These are phyloP conservation scores for Breynia disticha DNA, from an alignment of 441 rosid species.

Conservation along the genomic window DNA sequence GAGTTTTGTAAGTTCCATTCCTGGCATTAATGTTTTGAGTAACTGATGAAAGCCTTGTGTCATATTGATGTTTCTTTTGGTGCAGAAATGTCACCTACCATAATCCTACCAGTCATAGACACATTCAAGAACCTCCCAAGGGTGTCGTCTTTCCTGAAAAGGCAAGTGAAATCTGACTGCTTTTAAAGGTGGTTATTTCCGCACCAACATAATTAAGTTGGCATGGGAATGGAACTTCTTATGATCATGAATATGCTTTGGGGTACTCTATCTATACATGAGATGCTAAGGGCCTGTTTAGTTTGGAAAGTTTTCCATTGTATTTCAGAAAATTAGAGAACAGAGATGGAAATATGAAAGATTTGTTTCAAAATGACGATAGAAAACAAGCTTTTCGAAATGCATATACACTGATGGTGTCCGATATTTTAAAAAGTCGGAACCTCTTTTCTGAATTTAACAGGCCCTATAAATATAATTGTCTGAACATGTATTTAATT, in stretches of 20 bases:
- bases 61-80: slow-evolving; percentile 9
- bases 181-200: background rate
- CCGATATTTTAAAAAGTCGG: too few species aligned
- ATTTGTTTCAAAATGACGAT: too few species aligned
- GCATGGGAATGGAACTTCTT: background rate
- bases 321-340: too few species aligned
- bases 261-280: background rate
- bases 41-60: slow-evolving; percentile 5
- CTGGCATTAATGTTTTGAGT: slow-evolving; percentile 13
- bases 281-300: too few species aligned
- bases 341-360: too few species aligned
- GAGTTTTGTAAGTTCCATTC: slow-evolving; percentile 50
- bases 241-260: slow-evolving; percentile 1
- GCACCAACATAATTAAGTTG: slow-evolving; percentile 2
- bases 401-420: too few species aligned
- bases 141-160: slow-evolving; percentile 64
- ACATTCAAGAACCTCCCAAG: slow-evolving; percentile 58
- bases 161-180: slow-evolving; percentile 33
- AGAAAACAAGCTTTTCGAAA: too few species aligned
- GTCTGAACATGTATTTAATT: too few species aligned
- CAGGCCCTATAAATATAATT: too few species aligned
- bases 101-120: slow-evolving; percentile 42
- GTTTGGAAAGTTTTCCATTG: too few species aligned
- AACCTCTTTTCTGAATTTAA: too few species aligned
- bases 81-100: slow-evolving; percentile 69